These are phyloP conservation scores for Jacaranda mimosifolia DNA, from an alignment of 257 asterid genomes.

Conservation along the genomic window DNA sequence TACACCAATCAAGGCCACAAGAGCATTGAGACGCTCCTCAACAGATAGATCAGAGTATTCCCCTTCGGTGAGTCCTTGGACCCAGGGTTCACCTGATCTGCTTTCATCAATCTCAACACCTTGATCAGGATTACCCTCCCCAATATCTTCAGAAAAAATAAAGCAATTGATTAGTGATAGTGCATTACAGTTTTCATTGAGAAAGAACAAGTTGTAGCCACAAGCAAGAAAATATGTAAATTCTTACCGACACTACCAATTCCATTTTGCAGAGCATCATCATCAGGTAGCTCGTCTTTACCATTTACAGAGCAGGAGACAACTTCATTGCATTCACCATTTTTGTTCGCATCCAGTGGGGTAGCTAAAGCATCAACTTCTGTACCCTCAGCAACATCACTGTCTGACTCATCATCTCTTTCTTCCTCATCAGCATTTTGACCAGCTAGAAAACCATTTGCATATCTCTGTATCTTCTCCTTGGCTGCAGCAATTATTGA, in stretches of 20 bases:
- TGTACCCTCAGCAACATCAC: slow-evolving; percentile 83
- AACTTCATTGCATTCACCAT: slow-evolving; percentile 50
- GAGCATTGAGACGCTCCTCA: slow-evolving; percentile 96
- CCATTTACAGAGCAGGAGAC: slow-evolving; percentile 53
- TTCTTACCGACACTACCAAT: slow-evolving; percentile 57
- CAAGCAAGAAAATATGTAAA: slow-evolving; percentile 18
- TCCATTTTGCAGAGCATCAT: slow-evolving; percentile 49
- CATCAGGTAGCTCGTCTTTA: slow-evolving; percentile 58
- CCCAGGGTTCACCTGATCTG: slow-evolving; percentile 91
- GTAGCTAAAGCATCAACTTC: slow-evolving; percentile 82
- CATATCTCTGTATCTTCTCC: slow-evolving; percentile 89
- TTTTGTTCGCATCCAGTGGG: slow-evolving; percentile 59
- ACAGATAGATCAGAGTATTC: slow-evolving; percentile 93
- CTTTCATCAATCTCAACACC: slow-evolving; percentile 93
- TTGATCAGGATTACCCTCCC: slow-evolving; percentile 52
- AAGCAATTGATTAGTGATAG: slow-evolving; percentile 33
- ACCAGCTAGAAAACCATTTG: slow-evolving; percentile 78
- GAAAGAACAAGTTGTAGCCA: neutral
- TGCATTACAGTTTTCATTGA: slow-evolving; percentile 13
- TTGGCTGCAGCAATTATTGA: slow-evolving; percentile 78
- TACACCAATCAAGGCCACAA: slow-evolving; percentile 82
- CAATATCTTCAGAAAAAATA: slow-evolving; percentile 50
- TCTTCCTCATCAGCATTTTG: slow-evolving; percentile 94
- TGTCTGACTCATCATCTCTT: slow-evolving; percentile 94
- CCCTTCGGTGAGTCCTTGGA: slow-evolving; percentile 95